A percentile compares a stretch with the other conserved stretches of the same genome.
Conservation (phyloP, 23 red algal genomes). For the Gracilariopsis chorda region DNA sequence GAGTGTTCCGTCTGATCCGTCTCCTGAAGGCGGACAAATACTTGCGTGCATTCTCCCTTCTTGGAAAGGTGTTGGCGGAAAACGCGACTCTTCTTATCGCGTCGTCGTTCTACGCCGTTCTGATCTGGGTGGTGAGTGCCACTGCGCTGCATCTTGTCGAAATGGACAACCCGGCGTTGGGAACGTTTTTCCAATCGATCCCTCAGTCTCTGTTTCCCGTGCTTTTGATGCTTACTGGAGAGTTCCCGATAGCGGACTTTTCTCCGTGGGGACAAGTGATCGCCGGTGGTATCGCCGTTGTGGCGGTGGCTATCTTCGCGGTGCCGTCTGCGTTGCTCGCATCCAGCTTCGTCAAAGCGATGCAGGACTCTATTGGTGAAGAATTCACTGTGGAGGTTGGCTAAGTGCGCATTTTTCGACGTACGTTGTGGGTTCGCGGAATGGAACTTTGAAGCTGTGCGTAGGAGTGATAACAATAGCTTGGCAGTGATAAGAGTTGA, state of each 20-base stretch:
- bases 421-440: too few species aligned
- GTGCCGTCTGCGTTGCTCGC: conserved; percentile 70
- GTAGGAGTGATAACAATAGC: too few species aligned
- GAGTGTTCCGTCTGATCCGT: conserved; percentile 79
- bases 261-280: conserved; percentile 57
- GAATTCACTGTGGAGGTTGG: conserved; percentile 78
- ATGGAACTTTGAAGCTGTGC: too few species aligned
- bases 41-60: conserved; percentile 67
- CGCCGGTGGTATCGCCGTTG: conserved; percentile 60
- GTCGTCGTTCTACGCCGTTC: conserved; percentile 64
- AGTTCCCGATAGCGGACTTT: conserved; percentile 76
- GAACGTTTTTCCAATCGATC: conserved; percentile 70
- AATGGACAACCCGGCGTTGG: conserved; percentile 64
- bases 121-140: conserved; percentile 59
- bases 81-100: conserved; percentile 75
- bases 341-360: conserved; percentile 76
- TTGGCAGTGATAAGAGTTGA: too few species aligned
- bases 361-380: conserved; percentile 61
- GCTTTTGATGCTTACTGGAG: conserved; percentile 77
- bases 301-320: conserved; percentile 81
- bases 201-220: conserved; percentile 70
- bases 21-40: conserved; percentile 89
- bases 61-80: conserved; percentile 68
- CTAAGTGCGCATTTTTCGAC: too few species aligned
- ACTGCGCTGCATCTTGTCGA: conserved; percentile 64